Evolutionary conservation across 805 yeast genomes (phyloP).

Genomic region (Teunomyces funiuensis): DNA sequence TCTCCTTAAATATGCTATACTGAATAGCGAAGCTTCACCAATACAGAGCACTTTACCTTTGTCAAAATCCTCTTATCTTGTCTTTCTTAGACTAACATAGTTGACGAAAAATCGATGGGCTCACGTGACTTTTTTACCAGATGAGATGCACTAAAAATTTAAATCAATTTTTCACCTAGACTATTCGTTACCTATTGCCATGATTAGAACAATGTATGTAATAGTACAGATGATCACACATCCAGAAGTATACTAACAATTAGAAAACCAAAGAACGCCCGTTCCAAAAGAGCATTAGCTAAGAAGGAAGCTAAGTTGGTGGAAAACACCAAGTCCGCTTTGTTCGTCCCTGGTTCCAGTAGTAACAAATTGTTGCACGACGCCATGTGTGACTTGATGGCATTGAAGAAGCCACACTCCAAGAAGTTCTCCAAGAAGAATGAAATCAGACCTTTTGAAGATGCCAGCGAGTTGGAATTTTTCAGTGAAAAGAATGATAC

Average conservation of each 20-base stretch:
- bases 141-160: conserved; percentile 4
- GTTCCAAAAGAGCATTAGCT: conserved; percentile 91
- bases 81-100: too few species aligned
- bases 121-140: not conserved
- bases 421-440: conserved; percentile 88
- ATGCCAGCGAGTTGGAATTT: conserved; percentile 78
- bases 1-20: too few species aligned
- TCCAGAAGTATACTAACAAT: conserved; percentile 14
- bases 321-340: conserved; percentile 86
- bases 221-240: not conserved
- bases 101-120: not conserved
- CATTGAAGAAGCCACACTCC: conserved; percentile 86
- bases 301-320: conserved; percentile 83
- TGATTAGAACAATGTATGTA: conserved; percentile 42
- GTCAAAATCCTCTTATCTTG: too few species aligned
- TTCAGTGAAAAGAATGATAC: conserved; percentile 93
- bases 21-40: too few species aligned
- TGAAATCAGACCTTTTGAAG: conserved; percentile 91
- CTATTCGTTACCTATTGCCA: conserved; percentile 7
- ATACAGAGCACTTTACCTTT: too few species aligned
- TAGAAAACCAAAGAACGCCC: conserved; percentile 88
- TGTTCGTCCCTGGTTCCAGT: conserved; percentile 88
- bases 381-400: conserved; percentile 83
- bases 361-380: conserved; percentile 80
- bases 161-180: conserved; percentile 2